Evolutionary conservation across 768 basidiomycete genomes (phyloP), one percentile per base, ranked within the genome.

Genomic region (Cyclocybe cylindracea): DNA sequence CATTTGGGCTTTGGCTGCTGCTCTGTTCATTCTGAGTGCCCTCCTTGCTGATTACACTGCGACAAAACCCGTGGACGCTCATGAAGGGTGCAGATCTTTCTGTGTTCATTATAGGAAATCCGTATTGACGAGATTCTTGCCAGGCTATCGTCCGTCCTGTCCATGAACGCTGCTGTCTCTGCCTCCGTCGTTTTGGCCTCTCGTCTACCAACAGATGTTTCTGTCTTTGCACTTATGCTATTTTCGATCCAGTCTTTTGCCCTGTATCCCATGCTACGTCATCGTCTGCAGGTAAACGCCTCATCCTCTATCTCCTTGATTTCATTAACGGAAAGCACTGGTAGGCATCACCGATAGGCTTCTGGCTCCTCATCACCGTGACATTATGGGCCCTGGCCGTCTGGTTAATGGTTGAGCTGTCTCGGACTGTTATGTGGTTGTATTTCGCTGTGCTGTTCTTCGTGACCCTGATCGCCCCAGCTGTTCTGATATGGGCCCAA

Each of bases 101-200:
- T 24, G 39, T 41, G 29, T n/a, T 24, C 16, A 9, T 53, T 9
- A 48, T 39, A 39, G 49, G 46, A 55, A 40, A 37, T 41, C 8
- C 34, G 39, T 48, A 10, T 42, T 42, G 29, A 39, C 44, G 52
- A 54, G 55, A 61, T 65, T 59, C 53, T 51, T 47, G 56, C 56
- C 65, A 91, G 91, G 66, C 69, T 92, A 48, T 88, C 87, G 39
- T 91, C 89, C 41, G 89, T 94, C 42, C 66, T 94, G 50, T 92
- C 90, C 39, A 91, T 89, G 78, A 93, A 94, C 63, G 94, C 94
- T 40, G 92, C 91, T 32, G 85, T 97, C 53, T 94, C 91, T 39
- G 91, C 92, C 13, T 92, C 91, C 32, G 89, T 97, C 41, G 95
- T 98, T 49, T 77, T 98, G 55, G 93, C 94, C 32, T 97, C 94